Conservation (phyloP, 768 basidiomycete species). For the Gloeostereum incarnatum region DNA sequence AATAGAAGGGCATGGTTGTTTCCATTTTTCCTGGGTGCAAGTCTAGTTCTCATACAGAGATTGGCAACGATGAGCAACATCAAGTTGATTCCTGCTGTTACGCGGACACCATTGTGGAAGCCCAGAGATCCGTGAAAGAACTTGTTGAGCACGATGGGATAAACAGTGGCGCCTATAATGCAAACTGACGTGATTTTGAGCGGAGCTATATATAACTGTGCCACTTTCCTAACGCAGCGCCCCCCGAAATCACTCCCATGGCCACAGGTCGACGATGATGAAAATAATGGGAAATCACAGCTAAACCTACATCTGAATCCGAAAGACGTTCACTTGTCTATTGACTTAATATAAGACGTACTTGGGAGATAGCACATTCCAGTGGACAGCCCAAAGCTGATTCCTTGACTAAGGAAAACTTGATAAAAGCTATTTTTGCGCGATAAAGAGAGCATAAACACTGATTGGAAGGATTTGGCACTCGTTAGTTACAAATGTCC, state of each 20-base stretch:
- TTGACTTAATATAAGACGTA: no score
- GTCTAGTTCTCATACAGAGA: conserved; percentile 20
- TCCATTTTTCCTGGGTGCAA: conserved; percentile 13
- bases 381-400: conserved; percentile 24
- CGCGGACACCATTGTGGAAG: conserved; percentile 26
- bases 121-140: conserved; percentile 12
- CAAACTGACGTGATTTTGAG: conserved; percentile 9
- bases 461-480: no score
- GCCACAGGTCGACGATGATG: conserved; percentile 28
- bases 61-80: conserved; percentile 18
- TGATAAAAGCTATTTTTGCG: conserved; percentile 24
- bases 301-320: conserved; percentile 15
- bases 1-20: conserved; percentile 2
- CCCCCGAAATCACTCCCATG: conserved; percentile 36
- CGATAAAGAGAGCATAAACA: conserved; percentile 25
- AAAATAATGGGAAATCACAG: conserved; percentile 37
- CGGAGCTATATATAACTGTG: conserved; percentile 11
- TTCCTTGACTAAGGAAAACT: conserved; percentile 28
- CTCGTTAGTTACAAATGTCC: conserved; percentile 1
- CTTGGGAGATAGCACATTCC: conserved; percentile 31
- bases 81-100: conserved; percentile 21
- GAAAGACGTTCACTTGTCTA: neutral
- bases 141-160: conserved; percentile 38
- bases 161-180: conserved; percentile 31
- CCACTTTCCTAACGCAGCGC: conserved; percentile 18